Evolutionary conservation across 768 basidiomycete species (phyloP), one percentile per base, ranked within the genome.

Genomic region (Exidia glandulosa): DNA sequence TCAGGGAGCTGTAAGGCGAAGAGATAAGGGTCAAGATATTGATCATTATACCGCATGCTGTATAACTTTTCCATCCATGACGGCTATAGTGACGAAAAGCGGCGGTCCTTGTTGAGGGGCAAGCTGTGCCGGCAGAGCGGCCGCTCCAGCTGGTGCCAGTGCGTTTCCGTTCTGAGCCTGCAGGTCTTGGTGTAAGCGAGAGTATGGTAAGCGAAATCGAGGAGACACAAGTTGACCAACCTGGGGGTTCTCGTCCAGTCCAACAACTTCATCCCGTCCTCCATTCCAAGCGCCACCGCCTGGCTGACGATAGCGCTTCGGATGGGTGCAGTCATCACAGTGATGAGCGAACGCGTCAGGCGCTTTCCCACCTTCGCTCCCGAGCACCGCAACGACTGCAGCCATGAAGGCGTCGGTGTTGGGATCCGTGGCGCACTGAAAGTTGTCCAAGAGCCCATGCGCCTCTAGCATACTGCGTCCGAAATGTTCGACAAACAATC

Each of bases 31-130:
- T 12, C 41, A 19, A 45, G 16, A 45, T 57, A 58, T 3, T 57
- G 19, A 37, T 59, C 41, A 12, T 59, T 62, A 48, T 58, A 67
- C 69, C 23, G 59, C 55, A 60, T 73, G 72, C 9, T 60, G 60
- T 10, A 69, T 60, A 0, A 36, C 65, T 32, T 71, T 73, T 4
- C 72, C 71, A 66, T 73, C 72, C 70, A 73, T 72, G 0, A 72
- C 70, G n/a, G 70, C 71, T n/a, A n/a, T n/a, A n/a, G n/a, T n/a
- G n/a, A n/a, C n/a, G n/a, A n/a, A n/a, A n/a, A n/a, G n/a, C n/a
- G n/a, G n/a, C n/a, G n/a, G n/a, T n/a, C n/a, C n/a, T n/a, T n/a
- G n/a, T n/a, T n/a, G n/a, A n/a, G n/a, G n/a, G n/a, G n/a, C n/a
- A n/a, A 57, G 27, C 29, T 16, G 5, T n/a, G n/a, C n/a, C n/a